Conservation (phyloP, 305 asterid species). For the Rubia occidens region DNA sequence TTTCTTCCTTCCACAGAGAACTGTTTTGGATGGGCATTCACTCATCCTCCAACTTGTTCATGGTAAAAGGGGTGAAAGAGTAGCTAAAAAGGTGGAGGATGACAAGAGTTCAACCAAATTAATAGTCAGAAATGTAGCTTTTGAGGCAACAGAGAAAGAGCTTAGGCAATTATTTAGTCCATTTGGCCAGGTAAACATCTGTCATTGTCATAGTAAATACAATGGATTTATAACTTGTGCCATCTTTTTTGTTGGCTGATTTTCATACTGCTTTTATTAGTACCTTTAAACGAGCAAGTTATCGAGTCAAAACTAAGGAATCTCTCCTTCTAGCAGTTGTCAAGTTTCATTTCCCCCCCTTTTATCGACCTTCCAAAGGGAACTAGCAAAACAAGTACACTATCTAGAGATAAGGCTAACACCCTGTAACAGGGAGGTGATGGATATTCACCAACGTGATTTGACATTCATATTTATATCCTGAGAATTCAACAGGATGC, state of each 20-base stretch:
- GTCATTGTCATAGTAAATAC: neutral
- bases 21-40: conserved; percentile 91
- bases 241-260: neutral
- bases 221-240: neutral
- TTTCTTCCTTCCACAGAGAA: conserved; percentile 40
- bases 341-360: neutral
- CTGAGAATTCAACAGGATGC: neutral
- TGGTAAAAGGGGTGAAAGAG: conserved; percentile 48
- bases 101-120: conserved; percentile 76
- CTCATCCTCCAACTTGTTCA: conserved; percentile 76
- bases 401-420: neutral
- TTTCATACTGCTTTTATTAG: neutral
- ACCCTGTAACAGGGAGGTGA: neutral
- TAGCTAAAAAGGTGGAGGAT: conserved; percentile 36
- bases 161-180: conserved; percentile 72
- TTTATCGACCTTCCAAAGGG: neutral
- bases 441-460: neutral
- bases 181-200: conserved; percentile 66
- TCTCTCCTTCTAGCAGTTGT: neutral
- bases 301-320: no score
- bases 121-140: conserved; percentile 86
- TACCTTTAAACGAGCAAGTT: neutral
- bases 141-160: conserved; percentile 91
- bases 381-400: conserved; percentile 3
- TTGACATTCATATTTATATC: neutral